A percentile compares a stretch with the other conserved stretches of the same genome.
Evolutionary conservation across 2,329 filamentous ascomycete genomes (phyloP).

Genomic region (Hymenoscyphus scutula): DNA sequence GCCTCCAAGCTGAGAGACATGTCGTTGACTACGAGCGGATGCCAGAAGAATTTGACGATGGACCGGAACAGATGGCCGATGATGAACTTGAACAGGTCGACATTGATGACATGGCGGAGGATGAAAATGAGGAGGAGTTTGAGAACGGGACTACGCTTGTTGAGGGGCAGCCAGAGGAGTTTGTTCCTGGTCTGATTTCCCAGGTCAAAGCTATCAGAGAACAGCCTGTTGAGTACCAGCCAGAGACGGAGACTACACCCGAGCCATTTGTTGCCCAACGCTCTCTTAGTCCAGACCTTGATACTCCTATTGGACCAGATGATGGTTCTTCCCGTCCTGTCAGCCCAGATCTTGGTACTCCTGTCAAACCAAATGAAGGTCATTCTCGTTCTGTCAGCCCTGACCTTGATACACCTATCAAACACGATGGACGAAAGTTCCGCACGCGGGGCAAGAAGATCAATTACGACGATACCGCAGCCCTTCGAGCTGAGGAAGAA

Average conservation of each 20-base stretch:
- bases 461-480: constrained; percentile 3
- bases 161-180: not conserved
- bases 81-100: not conserved
- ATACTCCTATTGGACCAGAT: not conserved
- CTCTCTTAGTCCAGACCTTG: not conserved
- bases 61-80: not conserved
- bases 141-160: not conserved
- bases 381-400: not conserved
- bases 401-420: constrained; percentile 10
- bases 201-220: not conserved
- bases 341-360: not conserved
- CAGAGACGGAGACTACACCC: not conserved
- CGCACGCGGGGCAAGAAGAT: constrained; percentile 1
- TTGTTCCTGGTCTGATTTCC: not conserved
- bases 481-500: constrained; percentile 1
- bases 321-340: not conserved
- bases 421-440: not conserved
- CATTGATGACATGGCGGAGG: not conserved
- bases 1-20: not conserved
- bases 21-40: not conserved
- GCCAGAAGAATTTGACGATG: not conserved
- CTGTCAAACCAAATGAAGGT: not conserved
- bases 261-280: not conserved
- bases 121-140: not conserved
- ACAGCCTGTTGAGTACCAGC: not conserved